Evolutionary conservation across 1,284 basidiomycete species (phyloP).

Genomic region (Pseudozyma sp.): DNA sequence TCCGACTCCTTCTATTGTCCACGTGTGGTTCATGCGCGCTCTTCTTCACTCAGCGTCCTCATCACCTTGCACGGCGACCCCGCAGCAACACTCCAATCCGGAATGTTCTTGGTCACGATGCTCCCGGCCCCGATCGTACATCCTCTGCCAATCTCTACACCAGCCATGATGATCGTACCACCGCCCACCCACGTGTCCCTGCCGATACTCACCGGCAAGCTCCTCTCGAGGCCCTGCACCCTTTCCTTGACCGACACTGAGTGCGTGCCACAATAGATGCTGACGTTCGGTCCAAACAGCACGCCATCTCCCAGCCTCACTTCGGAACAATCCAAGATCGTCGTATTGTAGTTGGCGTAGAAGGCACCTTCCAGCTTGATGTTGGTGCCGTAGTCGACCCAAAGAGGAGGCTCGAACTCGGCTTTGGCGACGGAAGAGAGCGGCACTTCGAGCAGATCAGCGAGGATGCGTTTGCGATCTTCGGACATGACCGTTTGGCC

Average conservation of each 20-base stretch:
- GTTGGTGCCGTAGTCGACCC: constrained; percentile 60
- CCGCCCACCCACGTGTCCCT: constrained; percentile 68
- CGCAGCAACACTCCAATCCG: constrained; percentile 70
- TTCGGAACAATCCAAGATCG: constrained; percentile 57
- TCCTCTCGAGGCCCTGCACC: constrained; percentile 50
- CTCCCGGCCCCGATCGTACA: constrained; percentile 71
- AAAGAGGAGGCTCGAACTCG: constrained; percentile 47
- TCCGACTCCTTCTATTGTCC: not conserved
- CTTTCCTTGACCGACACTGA: constrained; percentile 50
- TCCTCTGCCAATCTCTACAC: constrained; percentile 72
- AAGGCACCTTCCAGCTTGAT: constrained; percentile 60
- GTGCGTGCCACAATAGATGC: constrained; percentile 61
- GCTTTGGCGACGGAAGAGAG: constrained; percentile 8
- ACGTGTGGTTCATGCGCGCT: constrained; percentile 27
- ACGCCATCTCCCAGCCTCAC: constrained; percentile 55
- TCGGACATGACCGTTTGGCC: constrained; percentile 40
- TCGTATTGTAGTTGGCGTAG: constrained; percentile 59
- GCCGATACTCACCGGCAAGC: constrained; percentile 56
- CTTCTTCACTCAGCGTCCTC: constrained; percentile 63
- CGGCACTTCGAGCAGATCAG: constrained; percentile 26
- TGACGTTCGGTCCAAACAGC: constrained; percentile 58
- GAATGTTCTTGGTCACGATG: constrained; percentile 71
- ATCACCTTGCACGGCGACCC: constrained; percentile 71
- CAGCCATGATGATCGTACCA: constrained; percentile 70
- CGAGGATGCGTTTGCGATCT: constrained; percentile 33